Percentiles rank a stretch among this genome's conserved stretches.
Evolutionary conservation across 1,284 basidiomycete genomes (phyloP).

Genomic region (Takashimella tepidaria): DNA sequence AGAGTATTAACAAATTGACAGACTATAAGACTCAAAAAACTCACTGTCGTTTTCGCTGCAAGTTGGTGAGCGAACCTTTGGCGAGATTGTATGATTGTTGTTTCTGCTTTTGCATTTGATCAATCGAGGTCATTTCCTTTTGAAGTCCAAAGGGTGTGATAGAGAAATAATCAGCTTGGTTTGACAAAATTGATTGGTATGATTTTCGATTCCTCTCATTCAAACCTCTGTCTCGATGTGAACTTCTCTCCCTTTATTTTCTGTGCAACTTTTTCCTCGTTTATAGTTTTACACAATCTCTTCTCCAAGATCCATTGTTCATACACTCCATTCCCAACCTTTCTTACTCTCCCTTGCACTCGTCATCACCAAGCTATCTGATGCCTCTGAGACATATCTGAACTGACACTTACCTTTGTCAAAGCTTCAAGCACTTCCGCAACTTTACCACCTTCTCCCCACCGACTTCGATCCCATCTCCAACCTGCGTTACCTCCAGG

Average conservation of each 20-base stretch:
- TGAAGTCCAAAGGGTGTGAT: too few species aligned
- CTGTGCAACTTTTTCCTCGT: slow-evolving; percentile 5
- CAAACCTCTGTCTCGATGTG: too few species aligned
- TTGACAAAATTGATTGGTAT: too few species aligned
- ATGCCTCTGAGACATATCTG: too few species aligned
- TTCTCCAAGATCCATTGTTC: background rate
- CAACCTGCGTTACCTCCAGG: slow-evolving; percentile 41
- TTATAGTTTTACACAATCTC: background rate
- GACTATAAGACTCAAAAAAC: slow-evolving; percentile 29
- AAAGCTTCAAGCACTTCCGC: slow-evolving; percentile 75
- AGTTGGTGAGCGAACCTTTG: slow-evolving; percentile 85
- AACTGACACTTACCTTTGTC: slow-evolving; percentile 61
- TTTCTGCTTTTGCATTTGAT: slow-evolving; percentile 84
- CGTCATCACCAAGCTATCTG: too few species aligned
- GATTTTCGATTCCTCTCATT: too few species aligned
- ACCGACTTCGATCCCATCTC: slow-evolving; percentile 86
- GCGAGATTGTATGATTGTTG: slow-evolving; percentile 87
- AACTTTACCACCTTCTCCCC: slow-evolving; percentile 71
- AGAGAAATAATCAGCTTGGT: too few species aligned
- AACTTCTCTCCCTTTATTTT: too few species aligned
- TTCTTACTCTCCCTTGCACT: background rate
- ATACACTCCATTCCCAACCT: background rate
- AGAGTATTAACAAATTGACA: too few species aligned
- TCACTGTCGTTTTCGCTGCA: slow-evolving; percentile 91
- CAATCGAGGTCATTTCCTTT: slow-evolving; percentile 84